Evolutionary conservation across 176 grass and related monocot genomes (phyloP).

Genomic region (Elymus sibiricus): DNA sequence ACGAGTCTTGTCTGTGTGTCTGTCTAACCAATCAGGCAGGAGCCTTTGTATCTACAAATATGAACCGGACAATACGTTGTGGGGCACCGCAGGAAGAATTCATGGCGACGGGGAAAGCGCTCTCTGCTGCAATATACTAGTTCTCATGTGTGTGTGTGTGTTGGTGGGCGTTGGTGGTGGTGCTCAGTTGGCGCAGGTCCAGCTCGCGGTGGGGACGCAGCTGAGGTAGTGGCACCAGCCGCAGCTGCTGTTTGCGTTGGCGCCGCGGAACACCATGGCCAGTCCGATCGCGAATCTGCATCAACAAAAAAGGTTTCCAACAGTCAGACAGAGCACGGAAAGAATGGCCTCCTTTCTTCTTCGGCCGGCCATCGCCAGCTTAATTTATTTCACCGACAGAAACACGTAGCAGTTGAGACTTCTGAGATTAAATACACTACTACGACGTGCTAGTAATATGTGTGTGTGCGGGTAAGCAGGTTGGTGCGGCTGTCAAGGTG

Average conservation of each 20-base stretch:
- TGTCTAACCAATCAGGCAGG: not conserved
- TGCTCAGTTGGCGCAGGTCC: constrained; percentile 67
- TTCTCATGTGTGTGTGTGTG: not conserved
- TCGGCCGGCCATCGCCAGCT: not conserved
- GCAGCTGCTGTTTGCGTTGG: constrained; percentile 81
- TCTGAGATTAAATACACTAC: not conserved
- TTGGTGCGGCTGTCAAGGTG: constrained; percentile 18
- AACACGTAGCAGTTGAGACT: not conserved
- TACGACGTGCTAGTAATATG: not conserved
- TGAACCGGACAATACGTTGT: not conserved
- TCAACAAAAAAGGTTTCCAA: not conserved
- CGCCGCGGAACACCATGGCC: constrained; percentile 75
- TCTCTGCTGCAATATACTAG: not conserved
- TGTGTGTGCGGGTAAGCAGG: not conserved
- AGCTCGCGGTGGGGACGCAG: constrained; percentile 76
- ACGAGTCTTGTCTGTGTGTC: not conserved
- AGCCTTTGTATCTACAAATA: constrained; percentile 37
- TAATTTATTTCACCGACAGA: constrained; percentile 17
- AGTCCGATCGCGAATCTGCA: constrained; percentile 71
- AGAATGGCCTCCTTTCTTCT: constrained; percentile 12
- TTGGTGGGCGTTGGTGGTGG: not conserved
- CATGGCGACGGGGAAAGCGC: not conserved
- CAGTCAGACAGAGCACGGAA: not conserved
- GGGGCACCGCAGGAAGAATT: not conserved
- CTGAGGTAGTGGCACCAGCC: constrained; percentile 92